Conservation (phyloP, 2,329 filamentous ascomycete species). For the Xylariales sp. region DNA sequence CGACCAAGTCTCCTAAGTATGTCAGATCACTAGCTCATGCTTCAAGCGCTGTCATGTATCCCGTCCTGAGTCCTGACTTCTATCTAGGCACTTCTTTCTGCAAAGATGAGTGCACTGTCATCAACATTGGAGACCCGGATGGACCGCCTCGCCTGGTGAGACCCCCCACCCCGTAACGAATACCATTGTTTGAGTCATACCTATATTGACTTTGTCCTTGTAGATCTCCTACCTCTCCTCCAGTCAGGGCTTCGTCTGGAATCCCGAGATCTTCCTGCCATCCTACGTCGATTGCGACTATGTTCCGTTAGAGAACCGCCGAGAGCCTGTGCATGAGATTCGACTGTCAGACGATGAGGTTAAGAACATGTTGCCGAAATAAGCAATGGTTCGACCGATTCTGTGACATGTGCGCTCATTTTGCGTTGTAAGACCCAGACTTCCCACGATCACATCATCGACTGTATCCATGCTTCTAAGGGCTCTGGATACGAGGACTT, state of each 20-base stretch:
- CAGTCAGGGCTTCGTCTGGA: conserved; percentile 79
- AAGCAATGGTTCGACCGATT: conserved; percentile 21
- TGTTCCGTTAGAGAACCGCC: conserved; percentile 67
- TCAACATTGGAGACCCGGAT: conserved; percentile 72
- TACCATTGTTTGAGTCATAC: too few species aligned
- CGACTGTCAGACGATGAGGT: conserved; percentile 72
- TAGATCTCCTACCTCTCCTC: conserved; percentile 77
- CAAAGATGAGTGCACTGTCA: conserved; percentile 72
- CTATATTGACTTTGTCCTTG: conserved; percentile 16
- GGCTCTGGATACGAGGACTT: too few species aligned
- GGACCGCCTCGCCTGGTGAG: conserved; percentile 68
- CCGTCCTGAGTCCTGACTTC: conserved; percentile 13
- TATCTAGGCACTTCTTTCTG: conserved; percentile 62
- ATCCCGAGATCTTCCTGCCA: conserved; percentile 79
- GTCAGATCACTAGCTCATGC: too few species aligned
- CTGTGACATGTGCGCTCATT: neutral
- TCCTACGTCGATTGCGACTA: conserved; percentile 74
- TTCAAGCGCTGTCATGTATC: conserved; percentile 16
- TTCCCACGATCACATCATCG: neutral
- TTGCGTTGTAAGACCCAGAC: neutral
- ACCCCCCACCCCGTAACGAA: conserved; percentile 8
- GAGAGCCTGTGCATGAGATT: conserved; percentile 76
- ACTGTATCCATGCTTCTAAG: too few species aligned
- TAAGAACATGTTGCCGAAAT: conserved; percentile 63
- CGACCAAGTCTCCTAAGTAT: conserved; percentile 60